A percentile compares a stretch with the other conserved stretches of the same genome.
Conservation (phyloP, 176 grass and related monocot genomes). For the Coix lacrymajobi region DNA sequence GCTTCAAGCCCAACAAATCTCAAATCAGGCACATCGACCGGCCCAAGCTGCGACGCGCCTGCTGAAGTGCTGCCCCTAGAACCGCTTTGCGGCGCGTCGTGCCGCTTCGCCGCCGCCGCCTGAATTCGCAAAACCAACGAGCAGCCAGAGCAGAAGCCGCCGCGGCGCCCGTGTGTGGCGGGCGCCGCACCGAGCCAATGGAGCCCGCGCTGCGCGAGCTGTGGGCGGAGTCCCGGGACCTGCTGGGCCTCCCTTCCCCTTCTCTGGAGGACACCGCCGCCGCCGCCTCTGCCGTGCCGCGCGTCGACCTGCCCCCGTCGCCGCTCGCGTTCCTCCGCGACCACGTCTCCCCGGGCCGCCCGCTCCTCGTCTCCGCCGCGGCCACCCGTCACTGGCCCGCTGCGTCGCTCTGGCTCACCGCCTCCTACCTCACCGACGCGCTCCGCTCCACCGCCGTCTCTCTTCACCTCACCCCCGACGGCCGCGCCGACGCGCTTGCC, state of each 20-base stretch:
- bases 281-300: constrained; percentile 25
- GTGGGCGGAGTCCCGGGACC: constrained; percentile 83
- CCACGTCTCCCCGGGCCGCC: constrained; percentile 66
- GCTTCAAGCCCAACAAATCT: neutral
- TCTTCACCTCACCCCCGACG: constrained; percentile 79
- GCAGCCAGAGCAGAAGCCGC: neutral
- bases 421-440: constrained; percentile 57
- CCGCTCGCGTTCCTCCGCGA: constrained; percentile 78
- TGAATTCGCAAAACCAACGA: constrained; percentile 4
- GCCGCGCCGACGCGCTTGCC: constrained; percentile 73
- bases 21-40: neutral
- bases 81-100: neutral
- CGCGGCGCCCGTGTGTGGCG: neutral
- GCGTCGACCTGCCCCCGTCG: constrained; percentile 47
- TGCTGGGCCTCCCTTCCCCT: constrained; percentile 34
- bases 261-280: neutral
- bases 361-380: constrained; percentile 65
- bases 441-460: constrained; percentile 61
- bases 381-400: constrained; percentile 82
- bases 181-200: constrained; percentile 27
- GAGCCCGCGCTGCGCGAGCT: constrained; percentile 49
- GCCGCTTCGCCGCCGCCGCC: constrained; percentile 14
- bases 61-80: no score
- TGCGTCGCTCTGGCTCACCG: constrained; percentile 58
- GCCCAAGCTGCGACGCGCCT: neutral